Conservation (phyloP, 169 alveolate species). For the Eimeria maxima region DNA sequence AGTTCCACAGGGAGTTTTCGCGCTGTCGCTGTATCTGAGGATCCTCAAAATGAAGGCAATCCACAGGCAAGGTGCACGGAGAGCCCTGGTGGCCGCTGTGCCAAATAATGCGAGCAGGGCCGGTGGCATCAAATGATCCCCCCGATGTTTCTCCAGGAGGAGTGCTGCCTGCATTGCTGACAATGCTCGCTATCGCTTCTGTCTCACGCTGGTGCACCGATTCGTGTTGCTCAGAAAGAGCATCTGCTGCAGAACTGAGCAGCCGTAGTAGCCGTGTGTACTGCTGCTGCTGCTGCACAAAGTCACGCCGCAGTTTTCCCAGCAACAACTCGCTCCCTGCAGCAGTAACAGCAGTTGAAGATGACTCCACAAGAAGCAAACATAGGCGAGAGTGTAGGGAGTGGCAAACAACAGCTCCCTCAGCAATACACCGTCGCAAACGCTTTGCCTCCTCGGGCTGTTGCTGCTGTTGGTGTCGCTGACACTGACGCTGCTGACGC, state of each 20-base stretch:
- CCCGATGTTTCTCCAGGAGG: neutral
- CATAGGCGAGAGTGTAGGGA: slow-evolving; percentile 40
- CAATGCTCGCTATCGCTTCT: neutral
- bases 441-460: slow-evolving; percentile 1
- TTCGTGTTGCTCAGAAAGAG: neutral
- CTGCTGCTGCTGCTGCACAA: slow-evolving; percentile 63
- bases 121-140: neutral
- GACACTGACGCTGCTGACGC: slow-evolving; percentile 35
- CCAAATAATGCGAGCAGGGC: slow-evolving; percentile 63
- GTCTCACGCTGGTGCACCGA: neutral
- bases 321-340: slow-evolving; percentile 47
- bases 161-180: neutral
- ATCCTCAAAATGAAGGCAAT: slow-evolving; percentile 11
- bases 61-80: slow-evolving; percentile 36
- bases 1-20: neutral
- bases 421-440: slow-evolving; percentile 1
- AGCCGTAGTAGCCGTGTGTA: slow-evolving; percentile 41
- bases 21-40: neutral
- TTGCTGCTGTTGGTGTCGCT: neutral
- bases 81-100: slow-evolving; percentile 57
- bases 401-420: slow-evolving; percentile 57
- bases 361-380: slow-evolving; percentile 28
- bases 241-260: neutral
- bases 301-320: slow-evolving; percentile 50
- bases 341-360: neutral